Evolutionary conservation across 2,329 filamentous ascomycete genomes (phyloP), one percentile per base, ranked within the genome.

Genomic region (Arthrobotrys entomopaga): DNA sequence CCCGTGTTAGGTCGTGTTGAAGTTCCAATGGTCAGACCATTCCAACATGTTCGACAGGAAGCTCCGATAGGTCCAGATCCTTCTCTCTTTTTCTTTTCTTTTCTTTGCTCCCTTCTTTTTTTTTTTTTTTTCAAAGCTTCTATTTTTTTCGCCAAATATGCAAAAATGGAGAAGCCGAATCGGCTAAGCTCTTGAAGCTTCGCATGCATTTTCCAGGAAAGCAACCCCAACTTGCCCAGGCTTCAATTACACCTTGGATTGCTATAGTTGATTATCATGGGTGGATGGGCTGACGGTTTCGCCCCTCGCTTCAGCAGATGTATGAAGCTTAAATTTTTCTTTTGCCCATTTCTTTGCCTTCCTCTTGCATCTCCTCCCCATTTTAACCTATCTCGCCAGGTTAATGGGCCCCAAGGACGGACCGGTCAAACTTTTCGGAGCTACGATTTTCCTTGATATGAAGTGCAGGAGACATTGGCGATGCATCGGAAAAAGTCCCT

Each of bases 161-260:
- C 60, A 65, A 73, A n/a, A 70, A 59, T 66, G 56, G 60, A 73
- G 60, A 72, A 65, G 67, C 67, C 59, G 67, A 72, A 72, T 60
- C 67, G 67, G 67, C 67, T 65, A 72, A 72, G 60, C 56, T 54
- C 29, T 7, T 46, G 16, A 48, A 22, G n/a, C 38, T 59, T 63
- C 61, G 69, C 60, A 64, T 72, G 34, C 40, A 52, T 66, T 66
- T 73, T 61, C 48, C 60, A 65, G 48, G 54, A 49, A 60, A 73
- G 69, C 38, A 48, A n/a, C 49, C 43, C 20, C 29, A 34, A 34
- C 29, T 10, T 34, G 29, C 29, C 29, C 29, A 34, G 29, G 29
- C 29, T 34, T 34, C 29, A 34, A 34, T 34, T 13, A 42, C 46
- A 54, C 54, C 52, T 34, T 54, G 65, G 38, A 48, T 54, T 61